A percentile compares a stretch with the other conserved stretches of the same genome.
These are phyloP conservation scores for Penicillium cinerascens DNA, from an alignment of 495 filamentous ascomycete species.

Conservation along the genomic window DNA sequence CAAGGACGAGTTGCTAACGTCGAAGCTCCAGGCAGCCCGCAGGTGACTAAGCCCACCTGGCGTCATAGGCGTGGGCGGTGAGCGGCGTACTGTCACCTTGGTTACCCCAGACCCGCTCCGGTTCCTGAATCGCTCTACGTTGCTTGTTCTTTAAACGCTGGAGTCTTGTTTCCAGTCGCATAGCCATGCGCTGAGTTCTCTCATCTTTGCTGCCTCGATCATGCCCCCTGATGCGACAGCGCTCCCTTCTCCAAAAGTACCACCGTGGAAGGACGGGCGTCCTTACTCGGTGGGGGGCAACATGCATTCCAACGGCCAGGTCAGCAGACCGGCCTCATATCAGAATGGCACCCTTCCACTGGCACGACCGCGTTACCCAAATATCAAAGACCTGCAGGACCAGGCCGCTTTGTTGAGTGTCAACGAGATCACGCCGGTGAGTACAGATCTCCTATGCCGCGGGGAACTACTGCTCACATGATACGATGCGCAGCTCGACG, in stretches of 20 bases:
- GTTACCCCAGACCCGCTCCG: slow-evolving; percentile 23
- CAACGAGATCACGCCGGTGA: slow-evolving; percentile 42
- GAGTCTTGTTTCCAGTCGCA: slow-evolving; percentile 4
- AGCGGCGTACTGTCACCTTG: slow-evolving; percentile 20
- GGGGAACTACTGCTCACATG: slow-evolving; percentile 17
- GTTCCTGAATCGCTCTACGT: slow-evolving; percentile 15
- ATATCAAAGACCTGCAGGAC: slow-evolving; percentile 71
- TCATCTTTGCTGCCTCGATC: slow-evolving; percentile 21
- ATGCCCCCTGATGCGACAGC: slow-evolving; percentile 47
- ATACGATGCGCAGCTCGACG: slow-evolving; percentile 29
- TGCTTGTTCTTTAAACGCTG: slow-evolving; percentile 15
- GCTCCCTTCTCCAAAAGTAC: slow-evolving; percentile 37
- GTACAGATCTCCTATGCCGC: slow-evolving; percentile 2
- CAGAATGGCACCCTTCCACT: slow-evolving; percentile 20
- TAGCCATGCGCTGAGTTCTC: slow-evolving; percentile 30
- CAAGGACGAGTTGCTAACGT: slow-evolving; percentile 3
- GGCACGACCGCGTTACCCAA: slow-evolving; percentile 50
- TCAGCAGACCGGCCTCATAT: slow-evolving; percentile 24
- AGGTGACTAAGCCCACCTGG: slow-evolving; percentile 27
- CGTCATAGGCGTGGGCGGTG: slow-evolving; percentile 36
- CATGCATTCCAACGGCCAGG: slow-evolving; percentile 30
- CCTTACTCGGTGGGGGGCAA: slow-evolving; percentile 29
- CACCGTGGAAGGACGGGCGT: slow-evolving; percentile 34
- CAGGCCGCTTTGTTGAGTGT: slow-evolving; percentile 39
- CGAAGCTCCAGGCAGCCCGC: slow-evolving; percentile 25